These are phyloP conservation scores for Gnomoniopsis smithogilvyi DNA, from an alignment of 2,329 filamentous ascomycete genomes.

Conservation along the genomic window DNA sequence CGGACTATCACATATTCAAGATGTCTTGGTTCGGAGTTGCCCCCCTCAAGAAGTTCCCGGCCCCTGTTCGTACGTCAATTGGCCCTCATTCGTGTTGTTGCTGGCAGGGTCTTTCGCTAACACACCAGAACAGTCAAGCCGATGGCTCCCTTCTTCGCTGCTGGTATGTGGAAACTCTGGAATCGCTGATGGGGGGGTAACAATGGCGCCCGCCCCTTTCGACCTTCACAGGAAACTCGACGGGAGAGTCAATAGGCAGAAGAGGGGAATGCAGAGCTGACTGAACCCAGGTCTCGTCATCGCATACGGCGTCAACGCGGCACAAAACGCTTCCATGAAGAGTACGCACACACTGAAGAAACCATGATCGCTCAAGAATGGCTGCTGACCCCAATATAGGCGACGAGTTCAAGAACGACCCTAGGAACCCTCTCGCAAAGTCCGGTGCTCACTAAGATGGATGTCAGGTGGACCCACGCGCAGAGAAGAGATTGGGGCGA, in stretches of 20 bases:
- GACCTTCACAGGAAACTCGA: neutral
- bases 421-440: slow-evolving; percentile 72
- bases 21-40: slow-evolving; percentile 71
- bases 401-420: slow-evolving; percentile 96
- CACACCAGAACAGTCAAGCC: slow-evolving; percentile 69
- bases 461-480: neutral
- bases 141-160: slow-evolving; percentile 89
- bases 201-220: neutral
- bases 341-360: slow-evolving; percentile 50
- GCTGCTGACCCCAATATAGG: slow-evolving; percentile 47
- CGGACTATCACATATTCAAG: slow-evolving; percentile 42
- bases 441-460: slow-evolving; percentile 40
- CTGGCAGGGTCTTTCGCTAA: slow-evolving; percentile 25
- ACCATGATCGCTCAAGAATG: neutral
- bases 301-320: slow-evolving; percentile 86
- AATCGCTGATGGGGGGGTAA: neutral
- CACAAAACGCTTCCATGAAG: slow-evolving; percentile 71
- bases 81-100: slow-evolving; percentile 14
- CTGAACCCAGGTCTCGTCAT: slow-evolving; percentile 68
- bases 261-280: slow-evolving; percentile 18
- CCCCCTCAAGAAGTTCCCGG: slow-evolving; percentile 75
- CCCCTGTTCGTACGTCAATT: slow-evolving; percentile 69
- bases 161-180: slow-evolving; percentile 63
- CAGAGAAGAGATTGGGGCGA: neutral
- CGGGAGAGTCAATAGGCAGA: slow-evolving; percentile 17